These are phyloP conservation scores for Yarrowia phangngaensis DNA, from an alignment of 805 yeast species.

Conservation along the genomic window DNA sequence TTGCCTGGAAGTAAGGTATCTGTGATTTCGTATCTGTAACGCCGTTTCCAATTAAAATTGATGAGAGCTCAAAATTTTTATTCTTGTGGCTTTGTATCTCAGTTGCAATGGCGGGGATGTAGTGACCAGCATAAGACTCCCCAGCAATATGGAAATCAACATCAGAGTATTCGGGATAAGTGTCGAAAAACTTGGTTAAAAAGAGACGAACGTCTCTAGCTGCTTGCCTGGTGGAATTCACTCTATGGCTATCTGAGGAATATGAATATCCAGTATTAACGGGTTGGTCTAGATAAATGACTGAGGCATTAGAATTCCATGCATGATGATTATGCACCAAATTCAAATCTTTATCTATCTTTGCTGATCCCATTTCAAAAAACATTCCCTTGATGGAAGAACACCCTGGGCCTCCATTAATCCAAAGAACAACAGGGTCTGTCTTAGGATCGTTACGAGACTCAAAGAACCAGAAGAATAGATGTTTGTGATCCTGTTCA, in stretches of 20 bases:
- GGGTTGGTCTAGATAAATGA: slow-evolving; percentile 90
- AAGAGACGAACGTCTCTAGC: slow-evolving; percentile 84
- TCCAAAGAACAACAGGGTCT: slow-evolving; percentile 87
- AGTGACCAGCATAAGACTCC: slow-evolving; percentile 91
- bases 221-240: slow-evolving; percentile 72
- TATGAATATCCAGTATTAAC: slow-evolving; percentile 88
- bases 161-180: slow-evolving; percentile 66
- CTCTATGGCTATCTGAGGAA: slow-evolving; percentile 51
- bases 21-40: slow-evolving; percentile 80
- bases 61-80: slow-evolving; percentile 60
- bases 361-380: slow-evolving; percentile 88
- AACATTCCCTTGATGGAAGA: slow-evolving; percentile 85
- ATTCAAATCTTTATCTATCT: slow-evolving; percentile 57
- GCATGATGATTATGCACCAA: slow-evolving; percentile 79
- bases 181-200: slow-evolving; percentile 74
- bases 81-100: slow-evolving; percentile 46
- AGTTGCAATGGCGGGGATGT: slow-evolving; percentile 75
- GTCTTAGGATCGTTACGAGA: slow-evolving; percentile 79
- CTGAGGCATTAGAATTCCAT: slow-evolving; percentile 89
- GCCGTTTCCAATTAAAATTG: slow-evolving; percentile 90
- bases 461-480: slow-evolving; percentile 92
- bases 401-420: slow-evolving; percentile 97
- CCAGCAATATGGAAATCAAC: slow-evolving; percentile 80
- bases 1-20: slow-evolving; percentile 75
- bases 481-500: slow-evolving; percentile 74